phyloP scores from a whole-genome alignment of 208 protist species.

The Leishmania turanica region DNA sequence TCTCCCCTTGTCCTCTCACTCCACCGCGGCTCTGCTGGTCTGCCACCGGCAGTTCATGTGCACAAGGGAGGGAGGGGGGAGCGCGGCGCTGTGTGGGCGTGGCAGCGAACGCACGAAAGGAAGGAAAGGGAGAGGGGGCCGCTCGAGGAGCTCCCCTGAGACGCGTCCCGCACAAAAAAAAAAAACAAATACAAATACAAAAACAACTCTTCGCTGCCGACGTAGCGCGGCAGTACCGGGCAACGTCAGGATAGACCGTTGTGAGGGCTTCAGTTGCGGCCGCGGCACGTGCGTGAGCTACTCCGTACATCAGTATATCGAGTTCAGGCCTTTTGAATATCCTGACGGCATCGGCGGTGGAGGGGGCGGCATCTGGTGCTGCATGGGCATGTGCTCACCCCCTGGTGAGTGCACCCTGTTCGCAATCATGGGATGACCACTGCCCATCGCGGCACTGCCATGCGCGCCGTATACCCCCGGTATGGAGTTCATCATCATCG shows the following conservation, averaged over 20 bases:
- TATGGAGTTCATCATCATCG: slow-evolving; percentile 3
- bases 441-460: neutral
- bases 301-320: neutral
- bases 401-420: neutral
- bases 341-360: neutral
- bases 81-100: neutral
- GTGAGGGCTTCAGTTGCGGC: neutral
- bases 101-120: neutral
- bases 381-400: neutral
- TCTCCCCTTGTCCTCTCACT: neutral
- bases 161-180: neutral
- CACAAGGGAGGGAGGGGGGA: neutral
- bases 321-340: slow-evolving; percentile 9
- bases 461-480: neutral
- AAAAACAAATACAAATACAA: too few species aligned
- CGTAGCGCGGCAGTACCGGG: neutral
- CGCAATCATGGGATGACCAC: neutral
- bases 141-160: neutral
- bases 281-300: neutral
- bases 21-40: neutral
- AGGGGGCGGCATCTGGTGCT: neutral
- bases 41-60: neutral
- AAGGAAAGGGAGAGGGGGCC: neutral
- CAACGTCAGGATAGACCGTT: neutral
- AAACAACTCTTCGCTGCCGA: neutral